Evolutionary conservation across 1,139 yeast genomes (phyloP), one percentile per base, ranked within the genome.

Genomic region (Geotrichum bryndzae): DNA sequence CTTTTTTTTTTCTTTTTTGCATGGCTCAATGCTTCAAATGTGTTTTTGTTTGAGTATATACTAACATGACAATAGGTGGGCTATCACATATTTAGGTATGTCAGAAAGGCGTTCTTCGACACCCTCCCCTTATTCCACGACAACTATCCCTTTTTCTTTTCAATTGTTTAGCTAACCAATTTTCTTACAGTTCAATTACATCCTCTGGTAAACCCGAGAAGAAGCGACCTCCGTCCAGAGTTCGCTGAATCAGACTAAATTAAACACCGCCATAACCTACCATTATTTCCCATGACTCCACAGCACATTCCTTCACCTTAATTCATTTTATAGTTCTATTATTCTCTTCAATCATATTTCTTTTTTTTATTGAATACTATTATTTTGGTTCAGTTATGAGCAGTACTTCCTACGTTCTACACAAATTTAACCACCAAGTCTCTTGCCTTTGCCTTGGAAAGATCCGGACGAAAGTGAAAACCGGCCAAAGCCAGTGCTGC

Each of bases 201-300:
- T 73, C 92, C 94, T 10, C 79, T 87, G 70, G 90, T 86, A 64
- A 85, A 83, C 23, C 92, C 92, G 29, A 83, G 83, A 70, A 79
- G 91, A 67, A 81, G 88, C 4, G 90, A 87, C 68, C 76, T 87
- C 71, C 82, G 91, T 72, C 90, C 88, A 6, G 90, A 86, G 68
- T 78, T 68, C 64, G 79, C 80, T 6, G 80, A 76, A 60, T 70
- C 54, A 25, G 38, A 27, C 25, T 52, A 29, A 27, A 29, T 33
- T 15, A 13, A 8, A 8, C 15, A 23, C 18, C 5, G 25, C 25
- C n/a, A 27, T 5, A 3, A 15, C 35, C 54, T 15, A 23, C 18
- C 31, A 38, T 54, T 22, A 35, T 51, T 18, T 55, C 15, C 23
- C 50, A 33, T 31, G 51, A 25, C 35, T 22, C 22, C 58, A 29